Percentiles rank a stretch among this genome's conserved stretches.
Evolutionary conservation across 2,329 filamentous ascomycete species (phyloP).

Genomic region (Dichotomopilus funicola): DNA sequence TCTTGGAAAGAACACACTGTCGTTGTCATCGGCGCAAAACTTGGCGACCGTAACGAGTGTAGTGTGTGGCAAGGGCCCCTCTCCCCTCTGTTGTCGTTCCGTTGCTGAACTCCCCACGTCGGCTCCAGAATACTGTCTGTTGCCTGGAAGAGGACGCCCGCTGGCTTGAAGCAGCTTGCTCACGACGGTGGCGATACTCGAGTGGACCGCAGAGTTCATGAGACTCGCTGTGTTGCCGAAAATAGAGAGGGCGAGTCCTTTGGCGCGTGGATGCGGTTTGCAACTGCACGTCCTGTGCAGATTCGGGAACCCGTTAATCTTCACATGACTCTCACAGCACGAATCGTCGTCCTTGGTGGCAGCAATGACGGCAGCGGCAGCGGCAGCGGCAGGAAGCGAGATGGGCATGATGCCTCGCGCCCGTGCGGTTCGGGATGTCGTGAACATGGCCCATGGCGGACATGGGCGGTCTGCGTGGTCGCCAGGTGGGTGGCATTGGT

Average conservation of each 20-base stretch:
- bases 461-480: background rate
- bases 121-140: constrained; percentile 16
- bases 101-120: background rate
- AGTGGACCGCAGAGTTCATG: constrained; percentile 16
- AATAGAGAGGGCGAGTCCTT: constrained; percentile 13
- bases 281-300: background rate
- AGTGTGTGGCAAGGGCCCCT: background rate
- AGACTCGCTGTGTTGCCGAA: constrained; percentile 10
- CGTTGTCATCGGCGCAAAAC: constrained; percentile 2
- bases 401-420: background rate
- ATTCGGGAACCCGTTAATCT: background rate
- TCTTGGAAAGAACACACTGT: constrained; percentile 11
- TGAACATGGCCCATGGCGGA: background rate
- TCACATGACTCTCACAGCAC: constrained; percentile 4
- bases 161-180: constrained; percentile 9
- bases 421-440: background rate
- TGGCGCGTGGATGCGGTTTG: background rate
- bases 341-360: too few species aligned
- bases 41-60: constrained; percentile 13
- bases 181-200: constrained; percentile 13
- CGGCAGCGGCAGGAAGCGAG: background rate
- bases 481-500: too few species aligned
- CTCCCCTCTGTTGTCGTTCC: background rate
- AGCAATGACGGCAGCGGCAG: background rate
- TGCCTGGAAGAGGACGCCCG: constrained; percentile 21